A percentile compares a stretch with the other conserved stretches of the same genome.
Evolutionary conservation across 257 asterid genomes (phyloP).

Genomic region (Nicotiana tabacum): DNA sequence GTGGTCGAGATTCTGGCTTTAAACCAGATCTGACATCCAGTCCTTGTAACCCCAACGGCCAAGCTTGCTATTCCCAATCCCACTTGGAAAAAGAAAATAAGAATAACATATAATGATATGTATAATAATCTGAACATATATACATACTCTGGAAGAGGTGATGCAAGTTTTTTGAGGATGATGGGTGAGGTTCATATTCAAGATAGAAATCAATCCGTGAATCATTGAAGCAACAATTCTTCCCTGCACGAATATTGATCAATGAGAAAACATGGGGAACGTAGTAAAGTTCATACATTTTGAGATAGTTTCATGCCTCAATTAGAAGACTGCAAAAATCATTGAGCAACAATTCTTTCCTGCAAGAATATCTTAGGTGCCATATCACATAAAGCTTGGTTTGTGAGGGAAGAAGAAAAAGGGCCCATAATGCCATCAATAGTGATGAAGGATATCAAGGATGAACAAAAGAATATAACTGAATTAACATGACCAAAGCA

Average conservation of each 20-base stretch:
- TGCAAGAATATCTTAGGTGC: constrained; percentile 22
- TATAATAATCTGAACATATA: constrained; percentile 9
- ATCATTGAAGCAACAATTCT: constrained; percentile 89
- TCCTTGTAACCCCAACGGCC: constrained; percentile 1
- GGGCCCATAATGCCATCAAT: neutral
- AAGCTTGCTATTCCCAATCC: neutral
- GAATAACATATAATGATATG: neutral
- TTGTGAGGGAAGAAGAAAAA: too few species aligned
- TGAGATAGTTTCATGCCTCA: neutral
- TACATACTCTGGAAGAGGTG: constrained; percentile 89
- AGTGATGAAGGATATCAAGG: neutral
- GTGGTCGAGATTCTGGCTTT: neutral
- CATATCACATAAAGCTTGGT: too few species aligned
- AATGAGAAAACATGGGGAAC: neutral
- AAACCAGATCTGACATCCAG: neutral
- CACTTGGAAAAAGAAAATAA: neutral
- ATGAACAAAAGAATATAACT: neutral
- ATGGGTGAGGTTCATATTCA: constrained; percentile 85
- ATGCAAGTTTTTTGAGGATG: constrained; percentile 79
- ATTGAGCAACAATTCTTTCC: constrained; percentile 86
- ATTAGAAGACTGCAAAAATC: neutral
- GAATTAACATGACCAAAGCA: neutral
- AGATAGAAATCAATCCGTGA: constrained; percentile 77
- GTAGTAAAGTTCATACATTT: neutral
- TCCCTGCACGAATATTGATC: constrained; percentile 46